Evolutionary conservation across 768 basidiomycete genomes (phyloP), one percentile per base, ranked within the genome.

Genomic region (Clitopilus passeckerianus): DNA sequence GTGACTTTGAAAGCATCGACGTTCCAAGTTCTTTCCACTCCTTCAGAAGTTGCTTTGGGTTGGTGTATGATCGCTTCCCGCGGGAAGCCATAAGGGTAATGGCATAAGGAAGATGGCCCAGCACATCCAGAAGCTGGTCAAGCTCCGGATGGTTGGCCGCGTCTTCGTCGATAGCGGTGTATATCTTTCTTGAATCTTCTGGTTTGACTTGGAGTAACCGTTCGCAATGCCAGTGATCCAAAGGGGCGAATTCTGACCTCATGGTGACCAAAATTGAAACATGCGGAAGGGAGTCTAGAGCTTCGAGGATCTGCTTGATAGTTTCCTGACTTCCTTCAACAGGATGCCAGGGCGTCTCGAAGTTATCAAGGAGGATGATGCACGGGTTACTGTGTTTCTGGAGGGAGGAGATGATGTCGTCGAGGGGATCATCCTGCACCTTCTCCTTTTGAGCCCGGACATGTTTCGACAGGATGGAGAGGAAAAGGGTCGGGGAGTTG

Each of bases 281-380:
- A 57, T 70, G 65, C 1, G 67, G 59, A 7, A 76, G 55, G 5
- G 57, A 55, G 6, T 65, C 66, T 5, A 75, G 57, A n/a, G 60
- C 59, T 27, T 60, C 46, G 16, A 76, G 62, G n/a, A 74, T 60
- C 30, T 63, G 59, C 33, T 67, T 63, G 27, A 75, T 65, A 20
- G 65, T 59, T 10, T 57, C 61, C 55, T 63, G 68, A n/a, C 58
- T 59, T 2, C 60, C 61, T 34, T 37, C 56, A 8, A 57, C 61
- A 44, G 65, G 63, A 60, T 74, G 68, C 75, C 75, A 76, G 3
- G 73, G 67, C 5, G 75, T 74, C 65, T 79, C 77, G 57, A 79
- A 75, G 57, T 77, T 75, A 57, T 78, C 75, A 6, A 79, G 64
- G 20, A 77, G 60, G 23, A 79, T 33, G 23, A 77, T 50, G 7